phyloP scores from a whole-genome alignment of 306 rosid genomes.

The Canavalia ensiformis region DNA sequence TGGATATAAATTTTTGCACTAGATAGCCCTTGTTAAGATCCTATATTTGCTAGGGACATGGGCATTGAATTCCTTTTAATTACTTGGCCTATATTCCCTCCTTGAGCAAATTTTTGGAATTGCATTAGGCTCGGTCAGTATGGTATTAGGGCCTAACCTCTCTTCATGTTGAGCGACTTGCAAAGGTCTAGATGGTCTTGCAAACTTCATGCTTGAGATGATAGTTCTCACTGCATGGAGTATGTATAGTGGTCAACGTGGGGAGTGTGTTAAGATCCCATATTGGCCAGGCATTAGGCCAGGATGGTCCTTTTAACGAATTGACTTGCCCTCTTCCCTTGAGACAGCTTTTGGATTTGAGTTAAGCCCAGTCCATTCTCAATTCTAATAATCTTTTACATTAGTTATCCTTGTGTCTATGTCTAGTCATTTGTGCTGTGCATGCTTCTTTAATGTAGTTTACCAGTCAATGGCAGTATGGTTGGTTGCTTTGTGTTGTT shows the following conservation, averaged over 20 bases:
- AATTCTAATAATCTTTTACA: neutral
- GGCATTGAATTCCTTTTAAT: neutral
- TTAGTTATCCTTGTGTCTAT: neutral
- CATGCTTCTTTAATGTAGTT: neutral
- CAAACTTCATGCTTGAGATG: conserved; percentile 4
- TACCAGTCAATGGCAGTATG: neutral
- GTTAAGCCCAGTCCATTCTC: neutral
- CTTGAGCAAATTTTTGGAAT: neutral
- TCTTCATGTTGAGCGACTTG: neutral
- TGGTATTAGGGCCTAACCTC: neutral
- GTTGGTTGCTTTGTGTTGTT: neutral
- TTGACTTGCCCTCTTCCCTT: neutral
- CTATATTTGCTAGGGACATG: neutral
- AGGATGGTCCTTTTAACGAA: neutral
- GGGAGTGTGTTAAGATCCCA: neutral
- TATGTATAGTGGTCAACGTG: too few species aligned
- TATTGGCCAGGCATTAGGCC: neutral
- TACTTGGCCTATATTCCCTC: neutral
- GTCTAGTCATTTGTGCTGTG: neutral
- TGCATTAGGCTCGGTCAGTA: too few species aligned
- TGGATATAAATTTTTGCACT: neutral
- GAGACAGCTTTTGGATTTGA: neutral
- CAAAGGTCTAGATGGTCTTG: neutral
- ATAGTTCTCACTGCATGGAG: neutral
- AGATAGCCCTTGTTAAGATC: neutral